These are phyloP conservation scores for Saururus chinensis DNA, from an alignment of 164 flowering plant species.

Conservation along the genomic window DNA sequence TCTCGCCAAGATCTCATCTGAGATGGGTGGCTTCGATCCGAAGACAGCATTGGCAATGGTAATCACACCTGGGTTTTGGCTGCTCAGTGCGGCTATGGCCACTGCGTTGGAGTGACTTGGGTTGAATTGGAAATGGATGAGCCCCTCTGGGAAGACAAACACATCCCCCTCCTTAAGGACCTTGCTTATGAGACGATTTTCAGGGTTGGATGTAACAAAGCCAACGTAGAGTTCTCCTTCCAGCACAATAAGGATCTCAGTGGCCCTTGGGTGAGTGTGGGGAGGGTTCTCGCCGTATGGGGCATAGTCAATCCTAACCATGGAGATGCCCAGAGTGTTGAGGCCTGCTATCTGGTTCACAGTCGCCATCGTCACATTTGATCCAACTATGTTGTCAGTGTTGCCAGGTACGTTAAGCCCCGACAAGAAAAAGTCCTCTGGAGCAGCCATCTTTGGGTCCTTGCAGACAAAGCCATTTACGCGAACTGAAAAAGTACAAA, in stretches of 20 bases:
- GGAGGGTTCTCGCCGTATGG: conserved; percentile 8
- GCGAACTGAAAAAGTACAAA: no score
- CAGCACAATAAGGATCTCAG: conserved; percentile 6
- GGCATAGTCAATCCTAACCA: conserved; percentile 9
- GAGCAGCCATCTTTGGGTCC: no score
- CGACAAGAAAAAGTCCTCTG: no score
- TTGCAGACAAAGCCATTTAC: no score
- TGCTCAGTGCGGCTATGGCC: conserved; percentile 2
- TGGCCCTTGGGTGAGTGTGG: conserved; percentile 9
- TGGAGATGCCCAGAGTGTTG: conserved; percentile 2
- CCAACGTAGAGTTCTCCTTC: conserved; percentile 6
- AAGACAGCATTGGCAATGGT: conserved; percentile 6
- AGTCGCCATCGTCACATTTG: no score
- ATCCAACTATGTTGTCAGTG: no score
- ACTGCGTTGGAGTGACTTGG: not conserved
- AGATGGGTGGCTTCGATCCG: not conserved
- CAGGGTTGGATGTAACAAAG: conserved; percentile 8
- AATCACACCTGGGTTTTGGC: conserved; percentile 11
- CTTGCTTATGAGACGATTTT: not conserved
- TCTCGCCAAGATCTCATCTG: conserved; percentile 1
- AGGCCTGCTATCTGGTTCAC: no score
- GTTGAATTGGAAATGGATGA: conserved; percentile 10
- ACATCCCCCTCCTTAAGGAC: conserved; percentile 8
- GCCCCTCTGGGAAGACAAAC: conserved; percentile 8
- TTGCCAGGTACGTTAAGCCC: no score